Evolutionary conservation across 768 basidiomycete species (phyloP).

Genomic region (Psilocybe tampanensis): DNA sequence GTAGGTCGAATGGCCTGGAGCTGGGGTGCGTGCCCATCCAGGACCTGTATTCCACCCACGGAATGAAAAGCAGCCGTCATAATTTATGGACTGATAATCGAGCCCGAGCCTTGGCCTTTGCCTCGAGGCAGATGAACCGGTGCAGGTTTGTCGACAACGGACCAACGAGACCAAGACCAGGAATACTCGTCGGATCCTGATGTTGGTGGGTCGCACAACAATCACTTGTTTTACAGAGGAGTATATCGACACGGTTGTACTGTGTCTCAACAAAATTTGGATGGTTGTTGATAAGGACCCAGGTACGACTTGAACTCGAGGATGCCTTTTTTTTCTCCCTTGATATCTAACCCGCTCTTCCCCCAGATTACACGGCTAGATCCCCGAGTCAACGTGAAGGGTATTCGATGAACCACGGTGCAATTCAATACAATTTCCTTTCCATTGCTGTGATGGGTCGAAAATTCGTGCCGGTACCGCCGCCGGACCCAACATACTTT

Average conservation of each 20-base stretch:
- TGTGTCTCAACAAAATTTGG: too few relatives aligned
- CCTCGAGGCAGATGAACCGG: constrained; percentile 1
- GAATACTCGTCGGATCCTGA: background rate
- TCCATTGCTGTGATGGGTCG: constrained; percentile 9
- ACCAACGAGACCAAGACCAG: background rate
- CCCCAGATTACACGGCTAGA: background rate
- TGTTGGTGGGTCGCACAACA: too few relatives aligned
- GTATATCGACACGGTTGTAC: too few relatives aligned
- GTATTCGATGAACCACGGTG: background rate
- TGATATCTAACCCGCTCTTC: background rate
- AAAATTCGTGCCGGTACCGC: constrained; percentile 2
- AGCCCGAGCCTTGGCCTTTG: background rate
- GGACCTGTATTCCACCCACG: background rate
- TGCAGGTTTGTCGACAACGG: background rate
- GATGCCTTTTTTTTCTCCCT: too few relatives aligned
- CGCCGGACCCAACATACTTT: background rate
- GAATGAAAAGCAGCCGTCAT: background rate
- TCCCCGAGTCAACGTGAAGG: background rate
- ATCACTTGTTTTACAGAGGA: too few relatives aligned
- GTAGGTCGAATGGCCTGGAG: too few relatives aligned
- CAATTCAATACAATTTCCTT: background rate
- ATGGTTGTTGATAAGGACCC: too few relatives aligned
- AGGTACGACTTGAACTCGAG: too few relatives aligned
- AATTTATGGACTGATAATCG: background rate
- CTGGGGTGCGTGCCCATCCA: too few relatives aligned